phyloP scores from a whole-genome alignment of 441 rosid genomes.

The Gossypium gossypioides region DNA sequence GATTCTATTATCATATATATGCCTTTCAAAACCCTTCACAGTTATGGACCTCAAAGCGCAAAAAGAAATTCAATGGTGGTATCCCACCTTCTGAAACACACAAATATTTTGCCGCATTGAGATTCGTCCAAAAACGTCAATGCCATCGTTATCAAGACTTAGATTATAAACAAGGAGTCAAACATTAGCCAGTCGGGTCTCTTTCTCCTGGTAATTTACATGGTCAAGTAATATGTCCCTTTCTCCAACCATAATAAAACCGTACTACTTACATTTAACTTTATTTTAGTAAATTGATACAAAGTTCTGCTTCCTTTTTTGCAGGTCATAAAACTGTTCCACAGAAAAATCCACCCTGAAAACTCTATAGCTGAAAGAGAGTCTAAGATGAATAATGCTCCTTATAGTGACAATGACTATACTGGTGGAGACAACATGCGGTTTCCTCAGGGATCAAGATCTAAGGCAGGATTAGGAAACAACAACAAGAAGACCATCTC shows the following conservation, averaged over 20 bases:
- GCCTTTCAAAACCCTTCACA: too few species aligned
- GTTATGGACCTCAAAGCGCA: background rate
- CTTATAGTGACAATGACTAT: conserved; percentile 15
- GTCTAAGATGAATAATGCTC: conserved; percentile 17
- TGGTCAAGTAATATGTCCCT: background rate
- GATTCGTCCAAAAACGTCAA: background rate
- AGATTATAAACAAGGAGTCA: background rate
- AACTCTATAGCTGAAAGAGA: conserved; percentile 29
- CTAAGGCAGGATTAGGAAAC: conserved; percentile 23
- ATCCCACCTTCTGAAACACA: background rate
- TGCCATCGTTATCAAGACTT: background rate
- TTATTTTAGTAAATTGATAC: background rate
- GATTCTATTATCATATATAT: background rate
- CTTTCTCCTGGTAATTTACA: background rate
- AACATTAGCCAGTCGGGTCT: background rate
- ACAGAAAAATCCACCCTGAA: conserved; percentile 73
- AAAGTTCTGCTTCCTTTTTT: background rate
- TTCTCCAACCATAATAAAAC: background rate
- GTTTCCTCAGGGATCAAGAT: conserved; percentile 24
- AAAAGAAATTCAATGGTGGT: background rate
- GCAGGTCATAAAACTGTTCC: conserved; percentile 65
- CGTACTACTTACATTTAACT: background rate
- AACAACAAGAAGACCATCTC: conserved; percentile 20
- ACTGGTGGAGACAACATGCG: conserved; percentile 19
- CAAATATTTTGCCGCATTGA: background rate